phyloP scores from a whole-genome alignment of 2,329 filamentous ascomycete species.

The Neofusicoccum laricinum region DNA sequence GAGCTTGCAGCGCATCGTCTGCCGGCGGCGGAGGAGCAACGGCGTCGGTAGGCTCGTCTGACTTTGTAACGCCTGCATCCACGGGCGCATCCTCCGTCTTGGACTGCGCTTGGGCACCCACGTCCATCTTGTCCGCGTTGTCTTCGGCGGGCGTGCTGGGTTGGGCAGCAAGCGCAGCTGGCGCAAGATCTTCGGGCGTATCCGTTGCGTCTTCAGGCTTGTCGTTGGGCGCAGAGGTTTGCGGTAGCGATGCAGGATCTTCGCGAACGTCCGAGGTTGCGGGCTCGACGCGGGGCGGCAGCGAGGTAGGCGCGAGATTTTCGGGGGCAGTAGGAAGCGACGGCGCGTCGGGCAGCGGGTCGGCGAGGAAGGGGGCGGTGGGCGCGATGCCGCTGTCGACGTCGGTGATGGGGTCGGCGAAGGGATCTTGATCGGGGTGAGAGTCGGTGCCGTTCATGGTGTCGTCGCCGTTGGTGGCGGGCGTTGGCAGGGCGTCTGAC shows the following conservation, averaged over 20 bases:
- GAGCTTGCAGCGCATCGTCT: slow-evolving; percentile 1
- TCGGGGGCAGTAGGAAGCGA: slow-evolving; percentile 29
- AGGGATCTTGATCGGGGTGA: slow-evolving; percentile 26
- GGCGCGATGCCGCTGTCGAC: slow-evolving; percentile 44
- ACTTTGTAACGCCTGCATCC: not conserved
- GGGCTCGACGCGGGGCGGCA: slow-evolving; percentile 41
- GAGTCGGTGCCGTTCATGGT: slow-evolving; percentile 20
- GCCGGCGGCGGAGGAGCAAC: slow-evolving; percentile 3
- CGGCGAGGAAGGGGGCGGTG: slow-evolving; percentile 41
- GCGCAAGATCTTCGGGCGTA: not conserved
- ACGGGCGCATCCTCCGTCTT: not conserved
- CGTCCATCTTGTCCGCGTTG: slow-evolving; percentile 3
- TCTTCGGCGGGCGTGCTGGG: not conserved
- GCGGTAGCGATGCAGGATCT: not conserved
- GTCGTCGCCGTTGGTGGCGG: slow-evolving; percentile 31
- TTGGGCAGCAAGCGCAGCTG: not conserved
- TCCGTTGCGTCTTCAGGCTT: not conserved
- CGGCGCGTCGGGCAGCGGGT: slow-evolving; percentile 38
- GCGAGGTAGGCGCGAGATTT: slow-evolving; percentile 25
- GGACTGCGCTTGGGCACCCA: not conserved
- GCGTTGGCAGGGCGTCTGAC: slow-evolving; percentile 10
- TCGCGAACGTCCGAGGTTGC: slow-evolving; percentile 32
- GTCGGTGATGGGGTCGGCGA: slow-evolving; percentile 38
- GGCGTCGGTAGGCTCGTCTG: slow-evolving; percentile 10
- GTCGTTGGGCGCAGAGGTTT: not conserved